Base-by-base conservation (phyloP, 176 grass and related monocot genomes). In the Oryza rufipogon region DNA sequence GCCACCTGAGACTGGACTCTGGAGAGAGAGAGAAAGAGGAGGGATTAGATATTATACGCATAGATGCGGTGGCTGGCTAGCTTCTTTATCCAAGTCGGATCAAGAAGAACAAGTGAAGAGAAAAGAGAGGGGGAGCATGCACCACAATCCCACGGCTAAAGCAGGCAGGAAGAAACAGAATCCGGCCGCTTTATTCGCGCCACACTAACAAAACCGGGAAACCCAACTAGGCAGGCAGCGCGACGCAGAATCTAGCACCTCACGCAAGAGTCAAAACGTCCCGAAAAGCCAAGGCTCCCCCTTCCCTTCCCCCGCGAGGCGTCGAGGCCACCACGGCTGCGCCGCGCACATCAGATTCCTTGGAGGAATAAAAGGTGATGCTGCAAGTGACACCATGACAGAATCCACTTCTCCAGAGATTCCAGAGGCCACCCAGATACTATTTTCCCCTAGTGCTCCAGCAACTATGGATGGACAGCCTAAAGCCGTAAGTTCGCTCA, bases 361-460 rank as follows among this genome's bases (percentile, higher is more conserved):
- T 67, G 44, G 76, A 44, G 28, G 32, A 36, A 15, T 2, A 46
- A 58, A 65, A 36, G 22, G 10, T n/a, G 10, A 12, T 17, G 19
- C 17, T 0, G 58, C 74, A 19, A 68, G 84, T 83, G 84, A 82
- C 58, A 47, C 60, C 33, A 3, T 78, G 84, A 83, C 84, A 80
- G 88, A 80, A 87, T 90, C 84, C 88, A 90, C 88, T 90, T 36
- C 16, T 34, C 36, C 20, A 15, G 68, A 87, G 88, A 90, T 90
- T 90, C 88, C 88, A 86, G 34, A 79, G 79, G 68, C 83, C 78
- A 85, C 79, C 84, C 30, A 66, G 74, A 68, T 82, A 90, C 88
- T 86, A 67, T 90, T 65, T 68, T 4, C 28, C 22, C 47, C 28
- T 81, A 75, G 80, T 90, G 89, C 89, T 87, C 80, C 84, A 6